phyloP scores from a whole-genome alignment of 805 yeast genomes.

The Tetrapisispora phaffii region DNA sequence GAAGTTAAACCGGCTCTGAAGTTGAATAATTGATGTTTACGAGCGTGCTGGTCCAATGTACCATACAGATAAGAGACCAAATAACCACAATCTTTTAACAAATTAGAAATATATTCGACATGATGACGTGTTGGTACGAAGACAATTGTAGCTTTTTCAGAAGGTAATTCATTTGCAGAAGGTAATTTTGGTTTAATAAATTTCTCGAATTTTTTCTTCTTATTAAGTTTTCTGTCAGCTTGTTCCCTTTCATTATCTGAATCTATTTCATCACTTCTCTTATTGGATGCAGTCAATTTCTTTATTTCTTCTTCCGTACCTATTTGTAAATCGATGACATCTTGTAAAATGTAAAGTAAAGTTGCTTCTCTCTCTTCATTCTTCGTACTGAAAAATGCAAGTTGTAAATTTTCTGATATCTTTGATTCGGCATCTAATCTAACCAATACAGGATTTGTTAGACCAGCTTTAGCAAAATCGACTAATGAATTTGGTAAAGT shows the following conservation, averaged over 20 bases:
- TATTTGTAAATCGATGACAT: conserved; percentile 72
- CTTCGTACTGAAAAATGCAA: conserved; percentile 77
- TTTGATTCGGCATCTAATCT: conserved; percentile 89
- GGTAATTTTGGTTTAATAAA: conserved; percentile 52
- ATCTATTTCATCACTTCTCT: conserved; percentile 43
- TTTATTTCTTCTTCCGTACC: conserved; percentile 62
- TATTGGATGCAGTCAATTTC: conserved; percentile 40
- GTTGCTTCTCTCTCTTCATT: conserved; percentile 86
- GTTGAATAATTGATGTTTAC: conserved; percentile 77
- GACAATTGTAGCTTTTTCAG: conserved; percentile 76
- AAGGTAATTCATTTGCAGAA: conserved; percentile 74
- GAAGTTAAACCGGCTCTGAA: conserved; percentile 79
- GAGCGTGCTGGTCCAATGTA: conserved; percentile 87
- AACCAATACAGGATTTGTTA: conserved; percentile 83
- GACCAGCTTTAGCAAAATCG: conserved; percentile 95
- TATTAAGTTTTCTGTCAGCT: conserved; percentile 21
- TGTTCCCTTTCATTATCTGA: conserved; percentile 30
- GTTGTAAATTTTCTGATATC: conserved; percentile 80
- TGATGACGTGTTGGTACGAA: conserved; percentile 97
- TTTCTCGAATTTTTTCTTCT: conserved; percentile 30
- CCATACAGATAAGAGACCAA: conserved; percentile 88
- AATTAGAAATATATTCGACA: conserved; percentile 74
- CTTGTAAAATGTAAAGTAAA: conserved; percentile 64
- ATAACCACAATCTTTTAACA: conserved; percentile 72
- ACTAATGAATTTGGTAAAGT: conserved; percentile 87